Evolutionary conservation across 83 land plant genomes (phyloP).

Genomic region (Picea abies): DNA sequence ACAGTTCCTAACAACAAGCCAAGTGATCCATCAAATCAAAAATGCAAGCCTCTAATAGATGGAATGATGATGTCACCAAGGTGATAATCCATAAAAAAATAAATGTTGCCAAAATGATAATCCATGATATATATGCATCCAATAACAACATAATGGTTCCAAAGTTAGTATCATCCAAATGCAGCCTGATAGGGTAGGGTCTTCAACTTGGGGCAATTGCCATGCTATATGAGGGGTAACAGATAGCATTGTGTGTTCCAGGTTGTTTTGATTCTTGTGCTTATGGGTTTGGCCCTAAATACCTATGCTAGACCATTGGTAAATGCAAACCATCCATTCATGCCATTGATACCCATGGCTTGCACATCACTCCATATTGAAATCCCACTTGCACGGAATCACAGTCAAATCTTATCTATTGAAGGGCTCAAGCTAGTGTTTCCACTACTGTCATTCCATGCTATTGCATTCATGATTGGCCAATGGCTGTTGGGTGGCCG

Average conservation of each 20-base stretch:
- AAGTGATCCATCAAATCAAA: too few species aligned
- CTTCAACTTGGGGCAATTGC: too few species aligned
- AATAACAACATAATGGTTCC: too few species aligned
- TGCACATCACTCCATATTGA: slow-evolving; percentile 96
- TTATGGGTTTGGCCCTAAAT: slow-evolving; percentile 76
- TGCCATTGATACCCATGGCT: slow-evolving; percentile 94
- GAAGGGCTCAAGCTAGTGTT: slow-evolving; percentile 61
- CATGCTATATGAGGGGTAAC: too few species aligned
- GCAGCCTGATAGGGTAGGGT: too few species aligned
- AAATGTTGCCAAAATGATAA: too few species aligned
- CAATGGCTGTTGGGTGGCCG: slow-evolving; percentile 78
- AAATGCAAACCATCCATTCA: slow-evolving; percentile 64
- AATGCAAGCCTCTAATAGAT: too few species aligned
- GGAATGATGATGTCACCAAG: too few species aligned
- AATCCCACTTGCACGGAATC: slow-evolving; percentile 90
- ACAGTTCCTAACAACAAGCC: too few species aligned
- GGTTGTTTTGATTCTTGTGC: slow-evolving; percentile 86
- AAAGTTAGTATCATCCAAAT: too few species aligned
- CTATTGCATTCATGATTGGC: slow-evolving; percentile 63
- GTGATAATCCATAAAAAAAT: too few species aligned
- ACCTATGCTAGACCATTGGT: slow-evolving; percentile 91
- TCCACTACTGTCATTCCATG: slow-evolving; percentile 74
- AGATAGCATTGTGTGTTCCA: slow-evolving; percentile 18
- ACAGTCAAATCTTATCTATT: slow-evolving; percentile 51
- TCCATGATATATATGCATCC: too few species aligned